These are phyloP conservation scores for Crithidia fasciculata DNA, from an alignment of 208 protist species.

Conservation along the genomic window DNA sequence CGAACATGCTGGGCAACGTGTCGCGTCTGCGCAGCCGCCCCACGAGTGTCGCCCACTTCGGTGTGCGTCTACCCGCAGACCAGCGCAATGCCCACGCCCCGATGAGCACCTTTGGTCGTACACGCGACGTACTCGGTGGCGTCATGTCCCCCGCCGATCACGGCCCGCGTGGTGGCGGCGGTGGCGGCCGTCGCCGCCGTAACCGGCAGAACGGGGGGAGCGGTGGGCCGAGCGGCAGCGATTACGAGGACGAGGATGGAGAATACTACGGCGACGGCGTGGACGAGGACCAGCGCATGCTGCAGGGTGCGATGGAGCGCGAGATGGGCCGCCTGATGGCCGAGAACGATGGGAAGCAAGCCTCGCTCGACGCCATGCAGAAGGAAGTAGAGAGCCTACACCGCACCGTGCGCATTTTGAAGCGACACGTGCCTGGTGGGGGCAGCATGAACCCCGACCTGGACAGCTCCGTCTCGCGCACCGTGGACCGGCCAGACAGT, in stretches of 20 bases:
- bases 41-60: constrained; percentile 23
- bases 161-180: not conserved
- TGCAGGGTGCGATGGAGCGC: constrained; percentile 47
- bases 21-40: constrained; percentile 34
- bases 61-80: constrained; percentile 30
- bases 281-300: constrained; percentile 37
- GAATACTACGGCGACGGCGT: constrained; percentile 38
- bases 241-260: constrained; percentile 42
- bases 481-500: constrained; percentile 38
- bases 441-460: not conserved
- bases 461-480: constrained; percentile 2
- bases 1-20: constrained; percentile 19
- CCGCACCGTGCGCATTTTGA: constrained; percentile 45
- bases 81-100: constrained; percentile 17
- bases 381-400: constrained; percentile 51
- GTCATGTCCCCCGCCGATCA: constrained; percentile 43
- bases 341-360: constrained; percentile 55
- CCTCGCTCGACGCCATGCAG: constrained; percentile 35
- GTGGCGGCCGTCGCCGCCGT: constrained; percentile 1
- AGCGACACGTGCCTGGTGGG: constrained; percentile 22
- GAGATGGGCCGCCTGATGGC: constrained; percentile 66
- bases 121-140: constrained; percentile 39
- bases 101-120: constrained; percentile 28
- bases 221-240: constrained; percentile 4
- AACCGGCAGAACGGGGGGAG: not conserved